Base-by-base conservation (phyloP, 1,139 yeast species). In the Yamadazyma epiphylla region DNA sequence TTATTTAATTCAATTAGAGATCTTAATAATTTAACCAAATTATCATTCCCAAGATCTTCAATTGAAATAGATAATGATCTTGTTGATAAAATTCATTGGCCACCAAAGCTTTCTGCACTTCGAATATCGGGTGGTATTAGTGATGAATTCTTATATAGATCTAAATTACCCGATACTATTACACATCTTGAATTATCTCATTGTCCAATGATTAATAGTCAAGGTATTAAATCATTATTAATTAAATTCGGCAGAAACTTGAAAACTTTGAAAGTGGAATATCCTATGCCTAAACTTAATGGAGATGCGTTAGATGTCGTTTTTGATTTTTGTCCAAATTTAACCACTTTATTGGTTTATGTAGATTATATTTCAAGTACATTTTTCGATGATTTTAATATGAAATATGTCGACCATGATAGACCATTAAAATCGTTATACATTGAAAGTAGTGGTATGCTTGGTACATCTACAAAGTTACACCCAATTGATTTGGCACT, bases 121-220 rank as follows among this genome's bases (percentile, higher is more conserved):
- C 75, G 94, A 33, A 64, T 91, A 4, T 80, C 95, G 23, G 98
- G 98, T 1, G 96, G 96, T 5, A 78, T 91, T 5, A 75, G 94
- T 2, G 86, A 88, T 49, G 84, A 77, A 23, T 89, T 91, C 53
- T 63, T 91, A 15, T 58, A 68, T 24, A 70, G 69, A 19, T 77
- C 94, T 2, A 51, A 60, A 8, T 80, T 91, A 51, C 97, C 98
- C 0, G 33, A 49, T 3, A 75, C 89, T 2, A 80, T 91, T 26
- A 75, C 76, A 3, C 74, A 75, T 19, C 58, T 91, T 30, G 89
- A 87, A 39, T 71, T 91, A 48, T 83, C 95, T 0, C 95, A 87
- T 53, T 91, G 97, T 56, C 96, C 97, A 0, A 65, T 74, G 31
- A 65, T 91, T 19, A 73, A 56, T 22, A 82, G 79, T 32, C 60